phyloP scores from a whole-genome alignment of 2,329 filamentous ascomycete species.

The Grosmannia clavigera region DNA sequence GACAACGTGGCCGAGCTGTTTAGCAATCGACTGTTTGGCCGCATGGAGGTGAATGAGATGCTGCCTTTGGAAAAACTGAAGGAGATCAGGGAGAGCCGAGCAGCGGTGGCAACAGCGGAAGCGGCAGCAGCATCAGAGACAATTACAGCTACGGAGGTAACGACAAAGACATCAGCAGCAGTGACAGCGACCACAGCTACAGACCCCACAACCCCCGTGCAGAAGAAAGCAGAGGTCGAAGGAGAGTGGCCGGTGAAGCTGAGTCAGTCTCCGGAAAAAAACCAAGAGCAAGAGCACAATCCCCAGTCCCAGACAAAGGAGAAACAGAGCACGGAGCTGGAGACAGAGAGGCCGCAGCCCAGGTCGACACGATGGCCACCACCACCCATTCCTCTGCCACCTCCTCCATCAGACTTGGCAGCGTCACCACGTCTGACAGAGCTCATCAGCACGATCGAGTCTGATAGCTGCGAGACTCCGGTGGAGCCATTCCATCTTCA shows the following conservation, averaged over 20 bases:
- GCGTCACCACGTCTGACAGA: conserved; percentile 9
- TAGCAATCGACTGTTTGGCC: conserved; percentile 39
- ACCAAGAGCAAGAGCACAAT: background rate
- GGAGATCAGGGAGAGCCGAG: conserved; percentile 28
- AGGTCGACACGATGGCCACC: background rate
- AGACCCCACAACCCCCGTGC: background rate
- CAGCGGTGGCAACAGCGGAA: conserved; percentile 16
- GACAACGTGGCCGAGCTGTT: conserved; percentile 47
- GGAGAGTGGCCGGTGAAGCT: background rate
- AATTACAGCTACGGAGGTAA: background rate
- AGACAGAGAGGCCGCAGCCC: conserved; percentile 15
- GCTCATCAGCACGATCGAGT: conserved; percentile 2
- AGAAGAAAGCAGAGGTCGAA: background rate
- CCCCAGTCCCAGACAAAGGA: background rate
- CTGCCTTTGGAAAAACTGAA: conserved; percentile 40
- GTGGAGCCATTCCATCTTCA: conserved; percentile 39
- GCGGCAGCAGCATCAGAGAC: background rate
- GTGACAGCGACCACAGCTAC: background rate
- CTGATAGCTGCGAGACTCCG: conserved; percentile 26
- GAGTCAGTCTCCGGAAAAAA: background rate
- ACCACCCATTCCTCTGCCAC: conserved; percentile 1
- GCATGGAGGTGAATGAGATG: conserved; percentile 47
- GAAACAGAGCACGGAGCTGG: background rate
- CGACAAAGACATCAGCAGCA: background rate
- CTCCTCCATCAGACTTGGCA: background rate